Conservation (phyloP, 495 filamentous ascomycete species). For the Diplogelasinospora grovesii region DNA sequence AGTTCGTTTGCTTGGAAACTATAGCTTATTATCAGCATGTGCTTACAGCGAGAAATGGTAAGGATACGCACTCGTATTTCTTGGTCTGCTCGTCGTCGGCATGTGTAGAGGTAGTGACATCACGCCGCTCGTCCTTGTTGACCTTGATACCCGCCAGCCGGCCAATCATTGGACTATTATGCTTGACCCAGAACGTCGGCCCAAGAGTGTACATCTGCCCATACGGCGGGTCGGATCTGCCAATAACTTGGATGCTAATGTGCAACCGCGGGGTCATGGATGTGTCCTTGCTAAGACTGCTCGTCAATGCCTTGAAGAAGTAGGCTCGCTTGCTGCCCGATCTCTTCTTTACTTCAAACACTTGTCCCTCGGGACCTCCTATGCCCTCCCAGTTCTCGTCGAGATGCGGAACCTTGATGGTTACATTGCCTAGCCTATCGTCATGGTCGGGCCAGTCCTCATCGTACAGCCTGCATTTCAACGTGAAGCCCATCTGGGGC, state of each 20-base stretch:
- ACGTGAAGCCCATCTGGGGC: conserved; percentile 64
- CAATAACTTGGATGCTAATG: conserved; percentile 66
- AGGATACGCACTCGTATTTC: conserved; percentile 62
- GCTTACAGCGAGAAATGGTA: neutral
- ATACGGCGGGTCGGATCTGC: conserved; percentile 66
- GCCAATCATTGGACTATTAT: conserved; percentile 85
- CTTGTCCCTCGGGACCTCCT: conserved; percentile 43
- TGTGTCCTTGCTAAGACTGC: conserved; percentile 48
- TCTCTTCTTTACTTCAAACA: conserved; percentile 72
- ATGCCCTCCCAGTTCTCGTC: conserved; percentile 62
- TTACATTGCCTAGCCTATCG: conserved; percentile 79
- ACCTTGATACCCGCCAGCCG: conserved; percentile 73
- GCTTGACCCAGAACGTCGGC: conserved; percentile 70
- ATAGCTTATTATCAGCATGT: conserved; percentile 7
- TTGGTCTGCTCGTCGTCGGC: conserved; percentile 43
- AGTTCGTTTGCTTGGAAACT: conserved; percentile 94
- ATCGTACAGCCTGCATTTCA: conserved; percentile 80
- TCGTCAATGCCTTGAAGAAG: conserved; percentile 54
- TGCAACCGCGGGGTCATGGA: conserved; percentile 49
- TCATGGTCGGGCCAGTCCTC: conserved; percentile 85
- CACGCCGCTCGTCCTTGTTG: conserved; percentile 29
- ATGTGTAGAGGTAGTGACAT: conserved; percentile 27
- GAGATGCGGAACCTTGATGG: conserved; percentile 52
- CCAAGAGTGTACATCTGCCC: conserved; percentile 74
- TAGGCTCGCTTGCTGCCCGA: conserved; percentile 83